Base-by-base conservation (phyloP, 768 basidiomycete genomes). In the Agrocybe pediades region DNA sequence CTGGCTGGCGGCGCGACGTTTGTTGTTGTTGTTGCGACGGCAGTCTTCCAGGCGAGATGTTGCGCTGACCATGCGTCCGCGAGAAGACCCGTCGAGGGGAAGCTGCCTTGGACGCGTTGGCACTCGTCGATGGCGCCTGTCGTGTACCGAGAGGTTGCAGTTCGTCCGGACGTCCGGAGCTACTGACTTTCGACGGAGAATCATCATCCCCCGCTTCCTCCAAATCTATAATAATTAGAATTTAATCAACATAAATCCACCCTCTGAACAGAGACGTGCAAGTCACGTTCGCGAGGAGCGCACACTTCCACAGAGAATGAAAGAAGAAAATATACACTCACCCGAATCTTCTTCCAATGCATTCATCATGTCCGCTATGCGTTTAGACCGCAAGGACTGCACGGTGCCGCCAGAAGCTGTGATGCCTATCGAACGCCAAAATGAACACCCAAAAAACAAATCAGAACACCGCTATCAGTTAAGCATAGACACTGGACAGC, bases 321-420 rank as follows among this genome's bases (percentile, higher is more conserved):
- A 30, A 25, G 46, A 23, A 54, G 54, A 30, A 29, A 51, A 60
- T 48, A 41, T 13, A 21, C 56, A 73, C 80, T 68, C 56, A 91
- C 91, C 81, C 51, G 83, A 77, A 55, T 85, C 33, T 15, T 36
- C 80, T 55, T 87, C 86, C 50, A 95, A 74, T 19, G 83, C 84
- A 39, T 85, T 77, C 71, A 97, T 78, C 81, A 95, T 85, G 59
- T 85, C 86, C 23, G 84, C 83, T 56, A 97, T 93, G 27, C 93
- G 80, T 66, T 85, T 90, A 13, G 91, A 88, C 63, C 94, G 73
- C 48, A 78, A 80, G 33, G 89, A 91, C 15, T 81, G 82, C 2
- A 78, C 69, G 21, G 56, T 46, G 43, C 66, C 68, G 58, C 65
- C 59, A 53, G 67, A 61, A 54, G 57, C 64, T 39, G 51, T 55